phyloP scores from a whole-genome alignment of 2,329 filamentous ascomycete species.

The Fusarium tjaetaba region DNA sequence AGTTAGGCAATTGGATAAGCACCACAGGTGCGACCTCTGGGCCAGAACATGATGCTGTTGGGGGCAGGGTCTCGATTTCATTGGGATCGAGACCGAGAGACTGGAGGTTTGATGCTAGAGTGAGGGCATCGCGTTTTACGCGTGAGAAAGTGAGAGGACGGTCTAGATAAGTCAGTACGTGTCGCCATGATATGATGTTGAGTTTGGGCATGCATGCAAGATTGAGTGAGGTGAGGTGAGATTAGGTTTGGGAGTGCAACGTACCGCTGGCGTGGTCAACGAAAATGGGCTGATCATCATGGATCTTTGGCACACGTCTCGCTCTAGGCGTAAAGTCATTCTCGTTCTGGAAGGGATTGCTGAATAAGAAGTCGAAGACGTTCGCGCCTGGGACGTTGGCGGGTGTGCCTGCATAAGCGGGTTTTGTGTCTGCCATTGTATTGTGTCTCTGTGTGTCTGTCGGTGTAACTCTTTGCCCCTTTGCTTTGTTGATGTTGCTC shows the following conservation, averaged over 20 bases:
- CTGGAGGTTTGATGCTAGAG: constrained; percentile 50
- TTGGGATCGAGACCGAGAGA: constrained; percentile 50
- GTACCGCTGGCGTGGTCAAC: constrained; percentile 53
- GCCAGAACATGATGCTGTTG: constrained; percentile 50
- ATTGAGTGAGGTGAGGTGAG: background rate
- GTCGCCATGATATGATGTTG: background rate
- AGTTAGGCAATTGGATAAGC: constrained; percentile 56
- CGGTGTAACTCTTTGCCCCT: background rate
- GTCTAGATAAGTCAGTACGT: constrained; percentile 40
- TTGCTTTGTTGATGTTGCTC: background rate
- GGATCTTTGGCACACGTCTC: constrained; percentile 47
- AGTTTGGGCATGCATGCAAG: background rate
- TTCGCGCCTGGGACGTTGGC: constrained; percentile 41
- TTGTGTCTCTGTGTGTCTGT: background rate
- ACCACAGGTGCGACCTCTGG: constrained; percentile 55
- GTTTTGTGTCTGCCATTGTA: constrained; percentile 23
- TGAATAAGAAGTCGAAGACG: constrained; percentile 51
- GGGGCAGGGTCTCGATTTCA: constrained; percentile 48
- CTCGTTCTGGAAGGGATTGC: constrained; percentile 49
- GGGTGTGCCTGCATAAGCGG: constrained; percentile 28
- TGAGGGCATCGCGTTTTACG: constrained; percentile 49
- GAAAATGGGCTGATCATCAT: constrained; percentile 49
- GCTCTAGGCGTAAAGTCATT: constrained; percentile 43
- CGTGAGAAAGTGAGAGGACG: constrained; percentile 50
- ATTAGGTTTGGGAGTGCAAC: constrained; percentile 1